These are phyloP conservation scores for Lojkania enalia DNA, from an alignment of 2,329 filamentous ascomycete species.

Conservation along the genomic window DNA sequence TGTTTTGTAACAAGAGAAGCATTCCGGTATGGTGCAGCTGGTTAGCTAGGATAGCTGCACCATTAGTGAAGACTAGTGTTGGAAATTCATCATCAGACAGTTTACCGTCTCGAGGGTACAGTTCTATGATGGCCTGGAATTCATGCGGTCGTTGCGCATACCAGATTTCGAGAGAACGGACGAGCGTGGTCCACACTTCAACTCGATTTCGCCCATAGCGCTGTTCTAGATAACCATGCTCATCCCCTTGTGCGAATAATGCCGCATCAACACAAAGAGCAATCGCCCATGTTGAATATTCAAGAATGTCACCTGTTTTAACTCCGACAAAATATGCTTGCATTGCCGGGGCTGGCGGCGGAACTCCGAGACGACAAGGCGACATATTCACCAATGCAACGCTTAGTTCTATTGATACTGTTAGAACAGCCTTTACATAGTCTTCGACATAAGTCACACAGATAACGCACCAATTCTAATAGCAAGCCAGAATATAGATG, in stretches of 20 bases:
- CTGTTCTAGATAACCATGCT: slow-evolving; percentile 23
- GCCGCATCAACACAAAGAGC: slow-evolving; percentile 24
- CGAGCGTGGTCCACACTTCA: slow-evolving; percentile 23
- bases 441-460: background rate
- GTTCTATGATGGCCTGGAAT: slow-evolving; percentile 38
- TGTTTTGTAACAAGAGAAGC: slow-evolving; percentile 56
- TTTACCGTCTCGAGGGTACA: slow-evolving; percentile 27
- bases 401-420: slow-evolving; percentile 19
- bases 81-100: slow-evolving; percentile 37
- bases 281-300: slow-evolving; percentile 18
- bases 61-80: slow-evolving; percentile 53
- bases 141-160: slow-evolving; percentile 24
- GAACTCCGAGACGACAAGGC: slow-evolving; percentile 15
- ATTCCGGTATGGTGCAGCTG: slow-evolving; percentile 62
- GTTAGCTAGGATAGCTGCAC: slow-evolving; percentile 52
- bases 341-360: slow-evolving; percentile 3
- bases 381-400: slow-evolving; percentile 16
- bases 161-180: slow-evolving; percentile 22
- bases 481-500: slow-evolving; percentile 22
- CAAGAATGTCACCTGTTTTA: slow-evolving; percentile 10
- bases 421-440: slow-evolving; percentile 6
- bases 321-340: background rate
- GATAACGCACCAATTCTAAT: slow-evolving; percentile 21
- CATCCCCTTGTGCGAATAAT: slow-evolving; percentile 26
- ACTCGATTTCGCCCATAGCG: slow-evolving; percentile 24